Base-by-base conservation (phyloP, 1,284 basidiomycete species). In the Boletus holoroseus region DNA sequence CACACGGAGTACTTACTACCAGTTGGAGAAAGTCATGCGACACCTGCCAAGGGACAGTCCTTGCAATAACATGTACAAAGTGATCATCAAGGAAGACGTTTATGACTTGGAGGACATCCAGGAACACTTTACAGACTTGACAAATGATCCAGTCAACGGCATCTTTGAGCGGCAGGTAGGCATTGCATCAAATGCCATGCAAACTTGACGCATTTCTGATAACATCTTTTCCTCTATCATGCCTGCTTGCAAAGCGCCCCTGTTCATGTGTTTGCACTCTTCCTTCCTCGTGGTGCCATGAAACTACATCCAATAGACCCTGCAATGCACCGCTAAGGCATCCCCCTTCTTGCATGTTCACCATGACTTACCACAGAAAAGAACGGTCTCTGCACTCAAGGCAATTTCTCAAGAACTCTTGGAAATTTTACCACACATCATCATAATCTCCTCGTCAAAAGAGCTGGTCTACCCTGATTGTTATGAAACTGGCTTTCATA, bases 61-160 rank as follows among this genome's bases (percentile, higher is more conserved):
- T 2, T 85, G 85, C 56, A 76, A 77, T 43, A 84, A 98, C 66
- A 75, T 99, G 0, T 95, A 90, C 75, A 87, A 85, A 58, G 72
- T 99, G 43, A 77, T 81, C 1, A 91, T 96, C 27, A 78, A 85
- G 34, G 96, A 99, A 67, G 85, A 88, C 3, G 71, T 85, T 13
- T 99, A 87, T 67, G 76, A n/a, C n/a, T n/a, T n/a, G n/a, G n/a
- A 88, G 30, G 83, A 91, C 38, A 89, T 88, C 26, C 88, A 93
- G 60, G 85, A 90, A 50, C 90, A 96, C 66, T 98, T 98, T 63
- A 87, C 92, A 31, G 85, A 91, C 61, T 76, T 99, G 47, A 90
- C 85, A 55, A 97, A 96, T 66, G 90, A 95, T 62, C 91, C 94
- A 0, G 91, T 98, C 8, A 94, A 98, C 58, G 94, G 93, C 1